These are phyloP conservation scores for Phytophthora fragariaefolia DNA, from an alignment of 352 stramenopile genomes.

Conservation along the genomic window DNA sequence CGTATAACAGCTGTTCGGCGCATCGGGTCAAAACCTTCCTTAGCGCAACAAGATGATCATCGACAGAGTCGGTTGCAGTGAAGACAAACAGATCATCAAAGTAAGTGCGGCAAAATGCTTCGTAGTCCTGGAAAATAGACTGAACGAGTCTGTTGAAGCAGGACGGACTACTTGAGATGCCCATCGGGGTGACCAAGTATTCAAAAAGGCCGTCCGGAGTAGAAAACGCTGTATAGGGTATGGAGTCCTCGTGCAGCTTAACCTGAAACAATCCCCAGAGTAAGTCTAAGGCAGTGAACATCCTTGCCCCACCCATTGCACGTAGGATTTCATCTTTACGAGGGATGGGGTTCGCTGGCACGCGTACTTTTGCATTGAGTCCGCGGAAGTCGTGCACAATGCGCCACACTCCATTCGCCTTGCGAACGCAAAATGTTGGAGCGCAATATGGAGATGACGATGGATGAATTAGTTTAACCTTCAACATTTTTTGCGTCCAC, in stretches of 20 bases:
- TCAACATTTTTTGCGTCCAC: slow-evolving; percentile 2
- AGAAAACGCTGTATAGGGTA: slow-evolving; percentile 2
- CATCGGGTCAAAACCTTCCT: background rate
- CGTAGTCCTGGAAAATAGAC: background rate
- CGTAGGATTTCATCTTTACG: slow-evolving; percentile 1
- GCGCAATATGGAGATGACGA: slow-evolving; percentile 4
- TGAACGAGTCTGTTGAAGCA: background rate
- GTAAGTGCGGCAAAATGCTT: background rate
- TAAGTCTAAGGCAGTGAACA: slow-evolving; percentile 1
- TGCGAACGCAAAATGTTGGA: slow-evolving; percentile 1
- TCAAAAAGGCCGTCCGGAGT: background rate
- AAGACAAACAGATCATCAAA: background rate
- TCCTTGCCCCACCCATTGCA: background rate
- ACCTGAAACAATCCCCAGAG: slow-evolving; percentile 4
- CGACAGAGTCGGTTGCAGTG: background rate
- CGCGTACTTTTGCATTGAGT: slow-evolving; percentile 1
- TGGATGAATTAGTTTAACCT: background rate
- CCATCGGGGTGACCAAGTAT: slow-evolving; percentile 1
- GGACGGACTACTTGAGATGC: background rate
- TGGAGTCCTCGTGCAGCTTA: background rate
- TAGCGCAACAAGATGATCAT: background rate
- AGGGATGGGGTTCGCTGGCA: background rate
- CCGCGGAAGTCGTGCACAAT: slow-evolving; percentile 1
- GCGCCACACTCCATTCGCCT: background rate
- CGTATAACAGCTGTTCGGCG: background rate